phyloP scores from a whole-genome alignment of 345 rosid species.

The Laguncularia racemosa region DNA sequence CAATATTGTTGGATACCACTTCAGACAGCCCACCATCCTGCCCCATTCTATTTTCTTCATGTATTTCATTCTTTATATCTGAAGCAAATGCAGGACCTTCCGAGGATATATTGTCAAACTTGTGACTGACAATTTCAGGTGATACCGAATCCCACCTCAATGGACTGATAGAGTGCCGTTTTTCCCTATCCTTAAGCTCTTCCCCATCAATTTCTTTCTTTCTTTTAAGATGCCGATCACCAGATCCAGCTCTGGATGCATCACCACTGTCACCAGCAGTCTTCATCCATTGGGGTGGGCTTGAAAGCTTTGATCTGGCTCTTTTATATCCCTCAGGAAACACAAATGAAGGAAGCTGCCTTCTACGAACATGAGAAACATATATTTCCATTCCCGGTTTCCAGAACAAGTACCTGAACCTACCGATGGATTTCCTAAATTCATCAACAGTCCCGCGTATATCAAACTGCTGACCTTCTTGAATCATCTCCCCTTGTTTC shows the following conservation, averaged over 20 bases:
- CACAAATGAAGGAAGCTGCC: slow-evolving; percentile 52
- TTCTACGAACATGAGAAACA: slow-evolving; percentile 58
- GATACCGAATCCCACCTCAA: slow-evolving; percentile 19
- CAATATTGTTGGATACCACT: slow-evolving; percentile 3
- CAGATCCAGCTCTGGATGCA: slow-evolving; percentile 18
- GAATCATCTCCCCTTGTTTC: slow-evolving; percentile 47
- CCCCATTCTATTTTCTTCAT: slow-evolving; percentile 6
- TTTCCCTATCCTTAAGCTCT: slow-evolving; percentile 16
- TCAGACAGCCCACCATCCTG: slow-evolving; percentile 9
- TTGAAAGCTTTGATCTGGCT: slow-evolving; percentile 18
- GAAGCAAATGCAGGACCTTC: not conserved
- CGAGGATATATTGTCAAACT: not conserved
- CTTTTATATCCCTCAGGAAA: slow-evolving; percentile 40
- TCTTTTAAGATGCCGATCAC: slow-evolving; percentile 34
- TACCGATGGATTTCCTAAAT: slow-evolving; percentile 36
- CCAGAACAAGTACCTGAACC: slow-evolving; percentile 63
- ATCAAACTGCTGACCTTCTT: slow-evolving; percentile 68
- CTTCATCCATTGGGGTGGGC: slow-evolving; percentile 22
- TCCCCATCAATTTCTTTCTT: slow-evolving; percentile 22
- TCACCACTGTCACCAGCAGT: slow-evolving; percentile 20
- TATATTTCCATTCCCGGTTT: slow-evolving; percentile 62
- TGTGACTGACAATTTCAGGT: slow-evolving; percentile 19
- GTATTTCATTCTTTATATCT: not conserved
- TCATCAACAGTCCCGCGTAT: slow-evolving; percentile 57
- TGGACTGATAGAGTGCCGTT: slow-evolving; percentile 27